Evolutionary conservation across 805 yeast genomes (phyloP), one percentile per base, ranked within the genome.

Genomic region (Wickerhamomyces subpelliculosus): DNA sequence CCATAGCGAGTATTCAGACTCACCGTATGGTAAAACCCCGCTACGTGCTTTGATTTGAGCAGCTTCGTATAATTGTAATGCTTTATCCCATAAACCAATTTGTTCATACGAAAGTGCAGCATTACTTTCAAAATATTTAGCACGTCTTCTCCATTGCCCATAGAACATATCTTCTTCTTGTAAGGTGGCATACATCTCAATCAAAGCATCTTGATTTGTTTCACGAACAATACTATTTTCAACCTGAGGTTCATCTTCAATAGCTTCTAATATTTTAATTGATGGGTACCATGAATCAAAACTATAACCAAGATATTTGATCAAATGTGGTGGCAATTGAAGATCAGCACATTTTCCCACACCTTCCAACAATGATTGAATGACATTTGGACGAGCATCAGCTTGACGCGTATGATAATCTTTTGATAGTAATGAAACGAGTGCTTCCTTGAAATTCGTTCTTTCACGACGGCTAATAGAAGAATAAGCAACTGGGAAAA

Each of bases 101-200:
- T 93, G 98, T 58, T 93, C 99, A 55, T 80, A 90, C 0, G 96
- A 85, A 22, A 94, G 65, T 0, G 97, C 98, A 30, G 93, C 77
- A 44, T 84, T 87, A 0, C 98, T 93, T 56, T 93, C 96, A 8
- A 83, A 73, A 55, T 90, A 93, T 60, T 90, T 90, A 8, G 97
- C 95, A 41, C 97, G 73, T 58, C 97, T 73, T 64, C 97, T 78
- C 99, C 99, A 93, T 47, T 88, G 70, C 4, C 99, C 99, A 57
- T 93, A 93, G 57, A 89, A 93, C 89, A 90, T 84, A 52, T 93
- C 98, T 38, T 86, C 95, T 52, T 93, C 98, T 50, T 87, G 94
- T 37, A 93, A 62, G 8, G 83, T 77, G 5, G 95, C 80, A 52
- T 90, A 93, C 58, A 90, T 65, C 61, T 94, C 97, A 26, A 88